A percentile compares a stretch with the other conserved stretches of the same genome.
Evolutionary conservation across 352 stramenopile species (phyloP).

Genomic region (Thraustochytrium sp.): DNA sequence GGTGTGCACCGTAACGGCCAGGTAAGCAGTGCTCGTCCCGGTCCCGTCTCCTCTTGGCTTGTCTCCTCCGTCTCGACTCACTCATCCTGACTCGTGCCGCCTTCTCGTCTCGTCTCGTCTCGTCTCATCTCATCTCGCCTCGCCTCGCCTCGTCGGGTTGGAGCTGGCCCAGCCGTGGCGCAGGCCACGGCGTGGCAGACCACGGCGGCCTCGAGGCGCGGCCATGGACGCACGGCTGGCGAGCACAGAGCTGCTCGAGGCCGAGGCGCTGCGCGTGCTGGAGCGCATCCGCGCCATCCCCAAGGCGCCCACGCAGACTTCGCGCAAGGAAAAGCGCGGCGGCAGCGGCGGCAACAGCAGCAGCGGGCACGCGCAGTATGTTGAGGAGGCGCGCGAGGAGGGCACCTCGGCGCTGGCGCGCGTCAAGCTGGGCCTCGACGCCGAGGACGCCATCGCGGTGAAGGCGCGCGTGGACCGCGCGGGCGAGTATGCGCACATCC

Average conservation of each 20-base stretch:
- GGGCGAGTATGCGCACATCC: not conserved
- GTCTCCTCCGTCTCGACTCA: too few species aligned
- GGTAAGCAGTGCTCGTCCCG: too few species aligned
- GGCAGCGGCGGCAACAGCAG: not conserved
- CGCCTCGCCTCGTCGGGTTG: too few species aligned
- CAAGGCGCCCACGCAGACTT: not conserved
- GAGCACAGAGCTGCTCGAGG: constrained; percentile 25
- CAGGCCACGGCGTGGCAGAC: too few species aligned
- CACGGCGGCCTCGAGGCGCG: too few species aligned
- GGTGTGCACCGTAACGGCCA: too few species aligned
- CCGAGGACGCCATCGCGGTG: not conserved
- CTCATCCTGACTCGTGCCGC: too few species aligned
- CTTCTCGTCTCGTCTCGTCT: too few species aligned
- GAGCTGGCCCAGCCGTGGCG: too few species aligned
- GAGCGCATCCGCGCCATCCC: constrained; percentile 6
- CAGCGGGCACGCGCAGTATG: not conserved
- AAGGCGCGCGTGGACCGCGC: not conserved
- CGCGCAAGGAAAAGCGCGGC: not conserved
- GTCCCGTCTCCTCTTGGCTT: too few species aligned
- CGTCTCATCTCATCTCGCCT: too few species aligned
- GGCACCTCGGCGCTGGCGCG: not conserved
- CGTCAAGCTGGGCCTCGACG: not conserved
- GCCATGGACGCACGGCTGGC: too few species aligned
- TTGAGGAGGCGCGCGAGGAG: constrained; percentile 4
- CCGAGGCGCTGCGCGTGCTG: constrained; percentile 26